Percentiles rank a stretch among this genome's conserved stretches.
Conservation (phyloP, 345 rosid species). For the Ricinus communis region DNA sequence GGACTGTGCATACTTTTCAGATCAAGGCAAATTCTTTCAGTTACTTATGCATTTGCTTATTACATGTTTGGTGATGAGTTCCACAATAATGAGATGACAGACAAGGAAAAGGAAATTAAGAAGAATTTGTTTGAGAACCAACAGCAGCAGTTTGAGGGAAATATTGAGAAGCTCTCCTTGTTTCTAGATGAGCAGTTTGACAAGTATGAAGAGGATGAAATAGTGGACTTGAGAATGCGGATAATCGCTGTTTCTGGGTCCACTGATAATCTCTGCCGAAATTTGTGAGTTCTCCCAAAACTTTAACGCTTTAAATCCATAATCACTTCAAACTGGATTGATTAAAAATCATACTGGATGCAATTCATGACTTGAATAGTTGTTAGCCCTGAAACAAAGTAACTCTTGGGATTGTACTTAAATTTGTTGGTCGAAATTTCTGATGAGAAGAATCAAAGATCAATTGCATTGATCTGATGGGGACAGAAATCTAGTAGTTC, state of each 20-base stretch:
- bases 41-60: conserved; percentile 58
- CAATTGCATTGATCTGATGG: neutral
- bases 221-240: conserved; percentile 28
- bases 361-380: neutral
- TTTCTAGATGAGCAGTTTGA: conserved; percentile 40
- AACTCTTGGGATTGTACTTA: no score
- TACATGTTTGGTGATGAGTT: conserved; percentile 55
- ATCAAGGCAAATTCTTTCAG: conserved; percentile 51
- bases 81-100: conserved; percentile 40
- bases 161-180: conserved; percentile 44
- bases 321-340: conserved; percentile 1
- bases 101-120: conserved; percentile 41
- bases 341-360: neutral
- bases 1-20: conserved; percentile 48
- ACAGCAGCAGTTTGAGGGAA: conserved; percentile 45
- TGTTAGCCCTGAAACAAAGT: no score
- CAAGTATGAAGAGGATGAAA: conserved; percentile 14
- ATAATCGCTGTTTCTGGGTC: conserved; percentile 27
- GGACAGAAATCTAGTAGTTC: neutral
- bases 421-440: no score
- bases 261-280: conserved; percentile 44
- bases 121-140: conserved; percentile 41
- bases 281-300: conserved; percentile 31
- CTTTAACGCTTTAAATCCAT: neutral
- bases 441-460: neutral